These are phyloP conservation scores for Debaryomyces singareniensis DNA, from an alignment of 1,139 yeast genomes.

Conservation along the genomic window DNA sequence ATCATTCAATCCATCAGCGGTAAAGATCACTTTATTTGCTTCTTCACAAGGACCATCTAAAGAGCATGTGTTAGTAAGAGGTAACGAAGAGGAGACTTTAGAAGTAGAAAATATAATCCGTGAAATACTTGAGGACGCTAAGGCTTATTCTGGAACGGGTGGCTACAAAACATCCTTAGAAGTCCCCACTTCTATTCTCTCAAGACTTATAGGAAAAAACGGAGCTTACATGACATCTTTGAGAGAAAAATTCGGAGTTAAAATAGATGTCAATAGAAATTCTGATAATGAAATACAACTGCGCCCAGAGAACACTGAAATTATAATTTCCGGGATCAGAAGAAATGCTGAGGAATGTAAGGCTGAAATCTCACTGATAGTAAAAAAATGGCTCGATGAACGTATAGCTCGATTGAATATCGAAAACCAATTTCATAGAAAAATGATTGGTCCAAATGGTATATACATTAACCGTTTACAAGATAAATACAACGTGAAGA, in stretches of 20 bases:
- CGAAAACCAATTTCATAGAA: constrained; percentile 74
- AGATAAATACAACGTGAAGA: constrained; percentile 79
- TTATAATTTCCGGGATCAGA: constrained; percentile 70
- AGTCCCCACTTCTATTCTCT: constrained; percentile 62
- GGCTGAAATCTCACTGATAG: constrained; percentile 47
- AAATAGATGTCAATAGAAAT: constrained; percentile 54
- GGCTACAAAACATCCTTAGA: constrained; percentile 45
- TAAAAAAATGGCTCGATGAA: constrained; percentile 84
- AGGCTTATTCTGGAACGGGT: constrained; percentile 54
- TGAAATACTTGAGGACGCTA: constrained; percentile 55
- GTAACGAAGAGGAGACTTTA: constrained; percentile 53
- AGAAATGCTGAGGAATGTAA: constrained; percentile 75
- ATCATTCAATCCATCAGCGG: constrained; percentile 32
- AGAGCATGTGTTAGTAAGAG: constrained; percentile 58
- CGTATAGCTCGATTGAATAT: constrained; percentile 55
- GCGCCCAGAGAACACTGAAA: constrained; percentile 43
- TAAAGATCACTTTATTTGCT: constrained; percentile 34
- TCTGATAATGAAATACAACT: constrained; percentile 17
- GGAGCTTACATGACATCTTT: constrained; percentile 69
- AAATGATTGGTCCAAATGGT: constrained; percentile 82
- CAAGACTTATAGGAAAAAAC: constrained; percentile 84
- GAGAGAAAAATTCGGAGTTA: constrained; percentile 74
- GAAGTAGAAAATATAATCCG: constrained; percentile 48
- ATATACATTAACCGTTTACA: constrained; percentile 78
- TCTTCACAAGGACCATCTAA: constrained; percentile 35